phyloP scores from a whole-genome alignment of 768 basidiomycete species.

The Termitomyces sp. region DNA sequence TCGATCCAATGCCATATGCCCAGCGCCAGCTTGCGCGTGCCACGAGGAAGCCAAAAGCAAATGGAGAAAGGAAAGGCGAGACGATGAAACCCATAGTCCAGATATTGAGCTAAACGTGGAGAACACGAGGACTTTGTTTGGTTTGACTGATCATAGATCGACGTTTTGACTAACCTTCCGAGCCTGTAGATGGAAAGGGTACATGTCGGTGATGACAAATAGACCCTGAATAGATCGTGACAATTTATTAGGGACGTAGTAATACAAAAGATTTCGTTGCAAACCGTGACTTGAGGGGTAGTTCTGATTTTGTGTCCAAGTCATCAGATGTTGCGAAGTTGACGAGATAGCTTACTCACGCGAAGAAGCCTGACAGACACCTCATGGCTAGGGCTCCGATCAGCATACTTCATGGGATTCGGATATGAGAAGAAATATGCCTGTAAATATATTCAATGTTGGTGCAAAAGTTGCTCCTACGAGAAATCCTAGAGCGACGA shows the following conservation, averaged over 20 bases:
- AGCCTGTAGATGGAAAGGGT: conserved; percentile 68
- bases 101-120: conserved; percentile 39
- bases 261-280: conserved; percentile 21
- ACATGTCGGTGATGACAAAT: conserved; percentile 62
- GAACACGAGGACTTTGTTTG: background rate
- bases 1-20: conserved; percentile 66
- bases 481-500: conserved; percentile 56
- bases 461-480: conserved; percentile 57
- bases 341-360: conserved; percentile 27
- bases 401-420: background rate
- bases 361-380: conserved; percentile 58
- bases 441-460: conserved; percentile 48
- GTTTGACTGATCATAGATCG: background rate
- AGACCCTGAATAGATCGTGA: conserved; percentile 39
- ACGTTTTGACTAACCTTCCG: conserved; percentile 49
- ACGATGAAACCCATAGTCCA: conserved; percentile 64
- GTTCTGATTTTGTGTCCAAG: conserved; percentile 1
- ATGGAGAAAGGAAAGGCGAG: conserved; percentile 62
- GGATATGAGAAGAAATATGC: conserved; percentile 21
- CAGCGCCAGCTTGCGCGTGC: conserved; percentile 59
- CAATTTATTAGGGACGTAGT: background rate
- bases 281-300: conserved; percentile 55
- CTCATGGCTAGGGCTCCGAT: conserved; percentile 43
- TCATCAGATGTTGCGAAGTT: background rate
- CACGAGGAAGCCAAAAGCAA: conserved; percentile 66